These are phyloP conservation scores for Salix purpurea DNA, from an alignment of 345 rosid genomes.

Conservation along the genomic window DNA sequence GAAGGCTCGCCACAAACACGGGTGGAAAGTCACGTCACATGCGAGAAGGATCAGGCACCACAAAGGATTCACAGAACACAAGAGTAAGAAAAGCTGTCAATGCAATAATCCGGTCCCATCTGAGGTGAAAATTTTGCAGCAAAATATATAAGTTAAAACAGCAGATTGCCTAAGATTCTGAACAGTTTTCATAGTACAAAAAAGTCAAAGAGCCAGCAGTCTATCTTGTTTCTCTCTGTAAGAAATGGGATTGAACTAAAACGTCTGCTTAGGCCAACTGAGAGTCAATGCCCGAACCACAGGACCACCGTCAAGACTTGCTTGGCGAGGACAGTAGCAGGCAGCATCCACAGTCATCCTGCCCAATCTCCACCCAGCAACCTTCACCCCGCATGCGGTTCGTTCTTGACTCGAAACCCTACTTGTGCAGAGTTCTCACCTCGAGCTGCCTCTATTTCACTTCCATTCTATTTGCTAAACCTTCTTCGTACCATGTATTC, in stretches of 20 bases:
- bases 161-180: not conserved
- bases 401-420: slow-evolving; percentile 44
- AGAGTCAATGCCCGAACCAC: slow-evolving; percentile 54
- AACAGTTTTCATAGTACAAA: not conserved
- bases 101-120: not conserved
- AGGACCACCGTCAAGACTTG: not conserved
- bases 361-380: not conserved
- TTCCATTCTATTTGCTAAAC: slow-evolving; percentile 10
- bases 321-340: not conserved
- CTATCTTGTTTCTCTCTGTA: not conserved
- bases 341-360: not conserved
- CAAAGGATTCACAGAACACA: not conserved
- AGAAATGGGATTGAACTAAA: not conserved
- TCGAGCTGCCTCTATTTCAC: not conserved
- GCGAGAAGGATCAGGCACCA: not conserved
- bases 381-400: slow-evolving; percentile 16
- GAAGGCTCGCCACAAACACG: too few relatives aligned
- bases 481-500: not conserved
- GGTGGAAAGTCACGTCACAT: too few relatives aligned
- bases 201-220: not conserved
- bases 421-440: not conserved
- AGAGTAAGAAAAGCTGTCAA: not conserved
- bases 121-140: not conserved
- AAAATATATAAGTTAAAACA: not conserved
- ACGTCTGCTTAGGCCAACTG: not conserved